Evolutionary conservation across 306 rosid genomes (phyloP), one percentile per base, ranked within the genome.

Genomic region (Trifolium fragiferum): DNA sequence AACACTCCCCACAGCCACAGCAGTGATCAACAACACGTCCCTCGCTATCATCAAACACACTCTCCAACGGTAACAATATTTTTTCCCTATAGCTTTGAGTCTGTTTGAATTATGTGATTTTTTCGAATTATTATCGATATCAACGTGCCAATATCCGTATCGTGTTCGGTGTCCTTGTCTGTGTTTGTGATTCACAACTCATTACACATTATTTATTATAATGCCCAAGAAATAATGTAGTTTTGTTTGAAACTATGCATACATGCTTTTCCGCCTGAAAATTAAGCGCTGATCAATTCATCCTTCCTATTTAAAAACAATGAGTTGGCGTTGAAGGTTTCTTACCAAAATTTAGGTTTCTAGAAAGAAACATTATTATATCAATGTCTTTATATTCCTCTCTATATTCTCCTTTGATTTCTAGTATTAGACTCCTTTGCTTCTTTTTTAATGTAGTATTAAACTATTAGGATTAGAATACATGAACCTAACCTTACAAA

Each of bases 1-100:
- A 84, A 61, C 82, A 75, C 82, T 63, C 70, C 10, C 11, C 16
- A 58, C 18, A 58, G 74, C 37, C 82, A 77, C n/a, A 83, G 68
- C 41, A 50, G n/a, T 66, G 87, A 91, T 32, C 75, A 73, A 19
- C 86, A 81, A 23, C 86, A 80, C 47, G 89, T 70, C 40, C 87
- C 87, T 20, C 85, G 75, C 41, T 87, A 82, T 76, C 78, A 90
- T 77, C 90, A 83, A 86, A 82, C 76, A 74, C 86, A 83, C 78
- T 83, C 98, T 78, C 95, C 97, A 70, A 78, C 95, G 57, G 96
- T 94, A 88, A 88, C 93, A 83, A 21, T 55, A 10, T 20, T 55
- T 0, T 82, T 85, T 80, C 73, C 8, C 55, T n/a, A n/a, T n/a
- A n/a, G n/a, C n/a, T n/a, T n/a, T n/a, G n/a, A n/a, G n/a, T n/a